Conservation (phyloP, 768 basidiomycete genomes). For the Tulasnella sp. region DNA sequence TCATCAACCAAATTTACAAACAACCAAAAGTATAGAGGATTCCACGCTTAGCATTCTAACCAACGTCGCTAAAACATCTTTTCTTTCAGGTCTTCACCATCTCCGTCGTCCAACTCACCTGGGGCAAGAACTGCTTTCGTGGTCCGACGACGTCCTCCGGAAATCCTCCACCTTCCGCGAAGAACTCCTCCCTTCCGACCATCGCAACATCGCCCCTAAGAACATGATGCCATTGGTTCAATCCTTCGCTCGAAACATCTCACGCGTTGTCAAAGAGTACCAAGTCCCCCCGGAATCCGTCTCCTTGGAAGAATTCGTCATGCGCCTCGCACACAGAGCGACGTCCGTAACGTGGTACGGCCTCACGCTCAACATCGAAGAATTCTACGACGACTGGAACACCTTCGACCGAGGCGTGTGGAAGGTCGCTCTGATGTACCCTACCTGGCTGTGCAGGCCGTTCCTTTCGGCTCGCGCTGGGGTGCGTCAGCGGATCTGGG, state of each 20-base stretch:
- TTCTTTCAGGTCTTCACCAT: not conserved
- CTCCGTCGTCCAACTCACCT: not conserved
- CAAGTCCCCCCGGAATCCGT: not conserved
- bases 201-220: not conserved
- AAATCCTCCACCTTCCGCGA: not conserved
- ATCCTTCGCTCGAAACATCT: not conserved
- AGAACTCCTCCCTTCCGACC: not conserved
- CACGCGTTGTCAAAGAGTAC: not conserved
- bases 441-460: not conserved
- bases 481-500: not conserved
- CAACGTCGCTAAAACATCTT: not conserved
- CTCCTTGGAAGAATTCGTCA: not conserved
- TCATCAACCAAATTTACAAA: slow-evolving; percentile 19
- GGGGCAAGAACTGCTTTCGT: not conserved
- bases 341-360: not conserved
- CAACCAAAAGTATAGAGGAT: slow-evolving; percentile 14
- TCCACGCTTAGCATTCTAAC: not conserved
- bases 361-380: not conserved
- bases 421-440: too few relatives aligned
- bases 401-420: too few relatives aligned
- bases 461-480: not conserved
- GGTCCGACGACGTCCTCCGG: not conserved
- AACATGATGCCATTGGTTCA: not conserved
- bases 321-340: not conserved
- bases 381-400: not conserved